Evolutionary conservation across 1,139 yeast genomes (phyloP).

Genomic region (Candida pseudocylindracea): DNA sequence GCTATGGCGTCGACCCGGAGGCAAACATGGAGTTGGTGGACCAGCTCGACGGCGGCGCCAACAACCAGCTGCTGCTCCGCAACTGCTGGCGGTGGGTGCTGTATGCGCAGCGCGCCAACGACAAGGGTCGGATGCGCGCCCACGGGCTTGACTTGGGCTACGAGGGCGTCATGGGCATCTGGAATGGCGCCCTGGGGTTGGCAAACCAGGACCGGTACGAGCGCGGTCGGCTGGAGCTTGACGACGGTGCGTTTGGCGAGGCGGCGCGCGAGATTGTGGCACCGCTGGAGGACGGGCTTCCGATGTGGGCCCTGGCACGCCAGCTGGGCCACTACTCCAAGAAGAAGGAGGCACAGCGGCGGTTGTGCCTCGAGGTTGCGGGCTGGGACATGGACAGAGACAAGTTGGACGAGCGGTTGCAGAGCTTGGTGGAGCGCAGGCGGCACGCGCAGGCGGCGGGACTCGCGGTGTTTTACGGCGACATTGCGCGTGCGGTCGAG

Average conservation of each 20-base stretch:
- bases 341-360: constrained; percentile 21
- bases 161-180: constrained; percentile 74
- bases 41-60: constrained; percentile 19
- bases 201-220: constrained; percentile 26
- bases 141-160: constrained; percentile 61
- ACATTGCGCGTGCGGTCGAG: constrained; percentile 59
- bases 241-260: constrained; percentile 21
- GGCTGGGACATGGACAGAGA: constrained; percentile 79
- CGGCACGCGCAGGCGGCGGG: constrained; percentile 85
- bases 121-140: constrained; percentile 46
- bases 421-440: constrained; percentile 31
- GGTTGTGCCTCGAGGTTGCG: constrained; percentile 60
- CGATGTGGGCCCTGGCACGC: constrained; percentile 6
- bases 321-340: constrained; percentile 12
- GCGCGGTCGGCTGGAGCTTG: constrained; percentile 10
- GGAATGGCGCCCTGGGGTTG: constrained; percentile 61
- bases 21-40: constrained; percentile 42
- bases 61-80: constrained; percentile 34
- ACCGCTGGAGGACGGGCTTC: constrained; percentile 11
- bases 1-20: constrained; percentile 55
- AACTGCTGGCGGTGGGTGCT: constrained; percentile 86
- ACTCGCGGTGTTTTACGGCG: constrained; percentile 92
- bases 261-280: constrained; percentile 19
- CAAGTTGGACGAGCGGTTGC: constrained; percentile 54
- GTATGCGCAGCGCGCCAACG: constrained; percentile 44